Conservation (phyloP, 164 flowering plant genomes). For the Vitis riparia region DNA sequence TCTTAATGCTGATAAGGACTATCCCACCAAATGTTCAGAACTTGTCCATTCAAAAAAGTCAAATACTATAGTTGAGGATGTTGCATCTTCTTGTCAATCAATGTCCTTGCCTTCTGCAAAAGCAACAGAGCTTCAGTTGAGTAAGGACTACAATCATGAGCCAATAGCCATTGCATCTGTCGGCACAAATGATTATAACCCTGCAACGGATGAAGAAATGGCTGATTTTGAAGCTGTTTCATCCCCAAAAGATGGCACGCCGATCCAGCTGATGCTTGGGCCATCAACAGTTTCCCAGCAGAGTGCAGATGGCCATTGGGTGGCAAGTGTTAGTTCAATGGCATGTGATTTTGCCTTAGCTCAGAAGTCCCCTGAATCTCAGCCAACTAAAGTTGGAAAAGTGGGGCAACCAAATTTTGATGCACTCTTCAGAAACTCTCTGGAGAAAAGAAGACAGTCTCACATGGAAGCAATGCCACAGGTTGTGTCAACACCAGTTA, state of each 20-base stretch:
- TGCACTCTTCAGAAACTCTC: slow-evolving; percentile 15
- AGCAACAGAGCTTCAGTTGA: slow-evolving; percentile 19
- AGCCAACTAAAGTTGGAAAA: slow-evolving; percentile 20
- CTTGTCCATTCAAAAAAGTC: slow-evolving; percentile 85
- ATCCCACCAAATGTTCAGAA: slow-evolving; percentile 65
- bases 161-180: slow-evolving; percentile 12
- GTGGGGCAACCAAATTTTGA: slow-evolving; percentile 20
- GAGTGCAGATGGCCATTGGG: slow-evolving; percentile 15
- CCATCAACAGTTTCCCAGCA: slow-evolving; percentile 17
- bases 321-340: slow-evolving; percentile 9
- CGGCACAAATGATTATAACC: slow-evolving; percentile 17
- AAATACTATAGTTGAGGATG: slow-evolving; percentile 57
- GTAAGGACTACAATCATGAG: slow-evolving; percentile 15
- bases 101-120: slow-evolving; percentile 25
- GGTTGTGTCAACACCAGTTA: slow-evolving; percentile 13
- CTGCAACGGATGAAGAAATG: slow-evolving; percentile 49
- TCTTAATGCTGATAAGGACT: slow-evolving; percentile 63
- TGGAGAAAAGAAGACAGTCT: slow-evolving; percentile 16
- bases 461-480: slow-evolving; percentile 26
- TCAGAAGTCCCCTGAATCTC: slow-evolving; percentile 17
- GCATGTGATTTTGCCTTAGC: slow-evolving; percentile 20
- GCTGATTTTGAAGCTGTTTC: slow-evolving; percentile 27
- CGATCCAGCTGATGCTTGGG: slow-evolving; percentile 17
- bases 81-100: slow-evolving; percentile 30
- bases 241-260: slow-evolving; percentile 22